phyloP scores from a whole-genome alignment of 225 moss, liverwort and hornwort species.

The Anthoceros angustus region DNA sequence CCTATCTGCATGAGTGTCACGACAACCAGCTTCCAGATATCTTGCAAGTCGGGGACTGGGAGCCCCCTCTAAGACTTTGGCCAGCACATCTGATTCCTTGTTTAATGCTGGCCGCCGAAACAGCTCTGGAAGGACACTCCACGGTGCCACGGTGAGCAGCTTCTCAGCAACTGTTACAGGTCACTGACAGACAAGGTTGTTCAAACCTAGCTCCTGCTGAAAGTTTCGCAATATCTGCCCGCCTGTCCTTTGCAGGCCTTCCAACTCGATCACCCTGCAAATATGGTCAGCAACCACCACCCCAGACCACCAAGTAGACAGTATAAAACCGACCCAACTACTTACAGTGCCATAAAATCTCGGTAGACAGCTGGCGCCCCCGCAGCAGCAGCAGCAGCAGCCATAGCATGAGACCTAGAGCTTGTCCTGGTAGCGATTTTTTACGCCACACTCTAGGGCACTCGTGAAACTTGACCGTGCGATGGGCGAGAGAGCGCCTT shows the following conservation, averaged over 20 bases:
- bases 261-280: neutral
- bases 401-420: too few species aligned
- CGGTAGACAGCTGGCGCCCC: neutral
- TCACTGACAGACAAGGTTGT: neutral
- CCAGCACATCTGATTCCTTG: neutral
- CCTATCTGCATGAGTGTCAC: neutral
- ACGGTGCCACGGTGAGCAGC: neutral
- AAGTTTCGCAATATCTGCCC: neutral
- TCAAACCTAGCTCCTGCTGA: constrained; percentile 1
- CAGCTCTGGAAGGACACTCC: neutral
- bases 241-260: neutral
- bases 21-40: neutral
- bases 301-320: neutral
- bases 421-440: too few species aligned
- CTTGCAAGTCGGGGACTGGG: neutral
- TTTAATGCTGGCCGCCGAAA: neutral
- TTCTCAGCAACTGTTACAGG: too few species aligned
- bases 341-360: neutral
- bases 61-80: neutral
- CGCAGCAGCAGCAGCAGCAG: too few species aligned
- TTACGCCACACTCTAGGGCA: too few species aligned
- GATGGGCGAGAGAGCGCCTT: too few species aligned
- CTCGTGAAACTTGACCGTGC: too few species aligned
- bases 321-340: neutral
- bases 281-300: neutral